phyloP scores from a whole-genome alignment of 2,329 filamentous ascomycete genomes.

The Trichoderma aggressivum region DNA sequence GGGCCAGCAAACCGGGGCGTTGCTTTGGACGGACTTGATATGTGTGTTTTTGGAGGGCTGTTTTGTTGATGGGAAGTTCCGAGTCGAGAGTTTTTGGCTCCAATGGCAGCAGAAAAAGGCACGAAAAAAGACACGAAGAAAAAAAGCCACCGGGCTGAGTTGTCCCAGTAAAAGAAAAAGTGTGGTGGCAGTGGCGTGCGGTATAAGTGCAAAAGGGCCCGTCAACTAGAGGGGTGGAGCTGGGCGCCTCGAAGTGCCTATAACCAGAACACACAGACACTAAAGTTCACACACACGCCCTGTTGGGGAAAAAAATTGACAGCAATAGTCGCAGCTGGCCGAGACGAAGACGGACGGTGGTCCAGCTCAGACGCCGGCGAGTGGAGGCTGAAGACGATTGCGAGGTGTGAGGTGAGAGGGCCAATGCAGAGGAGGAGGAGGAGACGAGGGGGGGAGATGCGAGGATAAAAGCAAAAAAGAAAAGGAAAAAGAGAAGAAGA shows the following conservation, averaged over 20 bases:
- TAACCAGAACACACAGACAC: slow-evolving; percentile 1
- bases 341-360: neutral
- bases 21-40: neutral
- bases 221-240: slow-evolving; percentile 15
- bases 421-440: neutral
- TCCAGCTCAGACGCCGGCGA: neutral
- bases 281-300: slow-evolving; percentile 1
- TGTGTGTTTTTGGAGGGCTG: neutral
- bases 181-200: slow-evolving; percentile 11
- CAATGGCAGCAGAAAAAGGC: neutral
- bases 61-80: neutral
- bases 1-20: slow-evolving; percentile 31
- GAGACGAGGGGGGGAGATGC: neutral
- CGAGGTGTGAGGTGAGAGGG: neutral
- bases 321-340: slow-evolving; percentile 4
- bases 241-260: neutral
- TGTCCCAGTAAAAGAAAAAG: neutral
- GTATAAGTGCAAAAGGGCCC: slow-evolving; percentile 2
- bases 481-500: neutral
- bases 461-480: neutral
- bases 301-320: neutral
- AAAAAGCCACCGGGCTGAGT: neutral
- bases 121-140: neutral
- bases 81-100: neutral
- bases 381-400: neutral